Evolutionary conservation across 2,329 filamentous ascomycete species (phyloP), one percentile per base, ranked within the genome.

Genomic region (Diaporthe destruens): DNA sequence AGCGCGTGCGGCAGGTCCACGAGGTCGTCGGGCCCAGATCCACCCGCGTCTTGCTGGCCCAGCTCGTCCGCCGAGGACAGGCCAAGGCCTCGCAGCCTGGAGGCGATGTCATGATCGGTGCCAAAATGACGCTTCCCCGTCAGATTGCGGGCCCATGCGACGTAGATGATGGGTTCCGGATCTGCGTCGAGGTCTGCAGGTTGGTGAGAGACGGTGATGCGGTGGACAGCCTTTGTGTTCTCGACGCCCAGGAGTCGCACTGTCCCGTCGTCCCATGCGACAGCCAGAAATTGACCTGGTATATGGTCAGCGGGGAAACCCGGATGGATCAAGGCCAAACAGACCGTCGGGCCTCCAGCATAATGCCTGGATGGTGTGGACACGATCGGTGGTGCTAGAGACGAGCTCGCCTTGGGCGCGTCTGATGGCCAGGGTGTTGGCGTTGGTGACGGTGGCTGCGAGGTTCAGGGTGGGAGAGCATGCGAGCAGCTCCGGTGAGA

Each of bases 401-500:
- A 90, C 87, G 9, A 85, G 77, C 76, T 98, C 94, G 1, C 92
- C 92, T 74, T 93, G 94, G 20, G 95, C 88, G 63, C 96, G 89
- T 82, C 93, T 95, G 55, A 98, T 90, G 76, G 92, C 87, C 23
- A 98, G 85, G 65, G 91, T 90, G 63, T 90, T 90, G 74, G 91
- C 89, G 20, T 87, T 86, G n/a, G 87, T 89, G 16, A 93, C 93
- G 16, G 95, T 87, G 6, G 92, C 91, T n/a, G 93, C 87, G 57
- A 98, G 87, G 82, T 98, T 94, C 85, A 97, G 93, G 11, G 91
- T 92, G 20, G 95, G 94, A 81, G 94, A 97, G 81, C 93, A 94
- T 34, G 91, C 87, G 44, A 96, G 86, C 66, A 92, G 87, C 59
- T 86, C 84, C 47, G 86, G 83, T 49, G 88, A 85, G 29, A 90